Percentiles rank a stretch among this genome's conserved stretches.
These are phyloP conservation scores for Mycosphaerella arachidis DNA, from an alignment of 2,329 filamentous ascomycete species.

Conservation along the genomic window DNA sequence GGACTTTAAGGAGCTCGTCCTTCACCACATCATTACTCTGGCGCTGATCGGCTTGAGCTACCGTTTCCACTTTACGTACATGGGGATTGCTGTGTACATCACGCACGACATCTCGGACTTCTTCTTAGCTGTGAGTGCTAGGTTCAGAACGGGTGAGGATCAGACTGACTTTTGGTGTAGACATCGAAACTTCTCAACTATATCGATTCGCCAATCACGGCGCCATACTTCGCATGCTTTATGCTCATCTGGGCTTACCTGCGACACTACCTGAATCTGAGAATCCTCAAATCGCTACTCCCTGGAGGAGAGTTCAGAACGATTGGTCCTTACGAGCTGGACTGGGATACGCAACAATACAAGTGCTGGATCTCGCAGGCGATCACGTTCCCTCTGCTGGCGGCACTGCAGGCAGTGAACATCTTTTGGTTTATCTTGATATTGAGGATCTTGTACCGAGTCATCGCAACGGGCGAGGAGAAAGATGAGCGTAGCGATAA, in stretches of 20 bases:
- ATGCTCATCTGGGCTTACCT: conserved; percentile 83
- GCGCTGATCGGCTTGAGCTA: conserved; percentile 81
- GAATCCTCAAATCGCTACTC: conserved; percentile 70
- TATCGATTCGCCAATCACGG: conserved; percentile 71
- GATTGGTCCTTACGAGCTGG: conserved; percentile 67
- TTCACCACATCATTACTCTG: conserved; percentile 86
- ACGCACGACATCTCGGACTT: conserved; percentile 94
- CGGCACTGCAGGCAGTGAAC: conserved; percentile 68
- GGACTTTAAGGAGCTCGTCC: conserved; percentile 89
- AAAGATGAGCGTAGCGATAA: conserved; percentile 72
- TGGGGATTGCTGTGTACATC: conserved; percentile 87
- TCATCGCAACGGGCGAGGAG: conserved; percentile 56
- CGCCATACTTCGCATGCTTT: conserved; percentile 79
- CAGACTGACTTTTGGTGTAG: conserved; percentile 40
- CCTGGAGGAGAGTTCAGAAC: conserved; percentile 62
- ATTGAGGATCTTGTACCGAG: conserved; percentile 67
- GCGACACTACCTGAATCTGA: conserved; percentile 78
- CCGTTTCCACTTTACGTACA: conserved; percentile 94
- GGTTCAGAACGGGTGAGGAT: background rate
- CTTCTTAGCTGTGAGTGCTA: conserved; percentile 75
- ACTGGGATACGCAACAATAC: conserved; percentile 73
- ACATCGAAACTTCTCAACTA: conserved; percentile 92
- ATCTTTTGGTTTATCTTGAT: conserved; percentile 80
- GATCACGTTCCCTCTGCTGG: conserved; percentile 63
- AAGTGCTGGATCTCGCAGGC: conserved; percentile 67